Base-by-base conservation (phyloP, 1,284 basidiomycete genomes). In the Meripilus lineatus region DNA sequence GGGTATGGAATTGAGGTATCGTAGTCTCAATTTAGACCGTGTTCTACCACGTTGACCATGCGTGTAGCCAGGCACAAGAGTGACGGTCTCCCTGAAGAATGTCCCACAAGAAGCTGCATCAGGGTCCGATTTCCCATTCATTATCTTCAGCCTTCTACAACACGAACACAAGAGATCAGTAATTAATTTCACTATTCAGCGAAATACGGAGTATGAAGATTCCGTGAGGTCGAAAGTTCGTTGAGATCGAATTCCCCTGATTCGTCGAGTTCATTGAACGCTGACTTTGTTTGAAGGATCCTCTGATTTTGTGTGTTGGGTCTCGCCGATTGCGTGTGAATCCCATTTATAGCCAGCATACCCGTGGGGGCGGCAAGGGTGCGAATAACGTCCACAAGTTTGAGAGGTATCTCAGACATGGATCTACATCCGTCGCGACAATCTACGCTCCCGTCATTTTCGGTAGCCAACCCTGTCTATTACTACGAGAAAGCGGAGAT, bases 351-450 rank as follows among this genome's bases (percentile, higher is more conserved):
- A 94, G 91, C 51, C 93, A 97, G 58, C 93, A 94, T 58, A 85
- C 88, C 3, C 81, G 86, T 17, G 92, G 92, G 8, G 91, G 93
- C 6, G 89, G 88, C 5, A 90, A 87, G 59, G 92, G 93, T 6
- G 72, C 82, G 32, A 99, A 99, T 71, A 97, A 98, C 54, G 93
- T 96, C 1, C 94, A 99, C 75, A 99, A 97, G 61, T 96, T 90
- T 47, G 93, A 98, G 65, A 79, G 89, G n/a, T 99, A 84, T 68
- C 71, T 99, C 21, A 80, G 88, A 32, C 91, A 89, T 54, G 87
- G 90, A 2, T 68, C 71, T 25, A 91, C 92, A 1, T 78, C 74
- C 40, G 85, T 96, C 15, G 91, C 86, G 1, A 95, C 92, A 2
- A 79, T 85, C 1, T 98, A 92, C 59, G 91, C 86, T 3, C 93